phyloP scores from a whole-genome alignment of 106 monocot genomes.

The Ottelia alismoides region DNA sequence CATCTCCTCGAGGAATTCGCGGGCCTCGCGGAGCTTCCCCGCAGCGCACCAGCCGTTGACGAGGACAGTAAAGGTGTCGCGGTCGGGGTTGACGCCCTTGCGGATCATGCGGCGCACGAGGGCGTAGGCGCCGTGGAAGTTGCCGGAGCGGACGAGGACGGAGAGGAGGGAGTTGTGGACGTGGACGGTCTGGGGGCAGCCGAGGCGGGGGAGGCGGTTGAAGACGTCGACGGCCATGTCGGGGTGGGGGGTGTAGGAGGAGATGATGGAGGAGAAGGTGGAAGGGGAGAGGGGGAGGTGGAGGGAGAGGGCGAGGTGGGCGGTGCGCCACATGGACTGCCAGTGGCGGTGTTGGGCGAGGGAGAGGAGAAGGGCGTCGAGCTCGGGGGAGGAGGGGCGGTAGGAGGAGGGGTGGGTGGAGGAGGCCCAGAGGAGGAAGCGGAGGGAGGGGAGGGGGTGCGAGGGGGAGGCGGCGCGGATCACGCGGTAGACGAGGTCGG shows the following conservation, averaged over 20 bases:
- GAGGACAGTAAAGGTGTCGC: constrained; percentile 53
- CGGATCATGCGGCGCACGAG: constrained; percentile 86
- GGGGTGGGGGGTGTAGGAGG: constrained; percentile 38
- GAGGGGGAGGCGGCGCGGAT: constrained; percentile 47
- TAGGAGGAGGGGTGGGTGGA: constrained; percentile 25
- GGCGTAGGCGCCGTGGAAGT: constrained; percentile 65
- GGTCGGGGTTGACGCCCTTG: constrained; percentile 41
- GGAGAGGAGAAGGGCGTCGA: constrained; percentile 54
- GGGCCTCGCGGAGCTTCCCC: constrained; percentile 80
- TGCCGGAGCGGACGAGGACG: constrained; percentile 36
- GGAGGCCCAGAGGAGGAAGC: constrained; percentile 84
- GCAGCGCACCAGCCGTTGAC: constrained; percentile 84
- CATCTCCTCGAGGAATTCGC: constrained; percentile 92
- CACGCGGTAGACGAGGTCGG: constrained; percentile 82
- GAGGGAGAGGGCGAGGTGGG: constrained; percentile 43
- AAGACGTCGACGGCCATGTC: constrained; percentile 82
- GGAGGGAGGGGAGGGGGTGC: constrained; percentile 44
- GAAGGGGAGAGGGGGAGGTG: constrained; percentile 47
- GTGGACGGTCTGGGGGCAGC: constrained; percentile 39
- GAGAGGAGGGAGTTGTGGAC: constrained; percentile 66
- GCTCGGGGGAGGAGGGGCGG: constrained; percentile 45
- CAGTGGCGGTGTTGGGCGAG: constrained; percentile 45
- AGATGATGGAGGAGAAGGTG: constrained; percentile 54
- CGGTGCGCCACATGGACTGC: constrained; percentile 47
- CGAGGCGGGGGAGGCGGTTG: constrained; percentile 50